Conservation (phyloP, 495 filamentous ascomycete species). For the Cercophora scortea region DNA sequence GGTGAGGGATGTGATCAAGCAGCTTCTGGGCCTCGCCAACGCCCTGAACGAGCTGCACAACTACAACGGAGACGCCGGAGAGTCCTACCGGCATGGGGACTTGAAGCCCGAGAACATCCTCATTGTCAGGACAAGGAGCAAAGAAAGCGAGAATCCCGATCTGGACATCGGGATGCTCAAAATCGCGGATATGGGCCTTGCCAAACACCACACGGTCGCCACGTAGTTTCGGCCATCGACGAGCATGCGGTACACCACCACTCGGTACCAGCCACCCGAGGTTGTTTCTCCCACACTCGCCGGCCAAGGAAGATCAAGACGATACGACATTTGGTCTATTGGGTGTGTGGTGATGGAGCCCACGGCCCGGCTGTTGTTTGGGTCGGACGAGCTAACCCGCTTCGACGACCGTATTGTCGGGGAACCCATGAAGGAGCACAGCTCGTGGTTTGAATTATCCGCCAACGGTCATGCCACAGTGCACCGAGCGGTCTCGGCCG, state of each 20-base stretch:
- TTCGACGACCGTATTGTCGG: constrained; percentile 9
- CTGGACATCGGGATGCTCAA: constrained; percentile 5
- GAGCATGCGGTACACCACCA: constrained; percentile 1
- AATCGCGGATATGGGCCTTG: constrained; percentile 18
- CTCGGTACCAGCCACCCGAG: constrained; percentile 8
- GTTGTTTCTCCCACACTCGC: background rate
- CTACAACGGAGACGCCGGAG: background rate
- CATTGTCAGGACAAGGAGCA: background rate
- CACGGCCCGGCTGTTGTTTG: constrained; percentile 22
- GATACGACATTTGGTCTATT: constrained; percentile 33
- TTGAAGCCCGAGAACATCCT: constrained; percentile 24
- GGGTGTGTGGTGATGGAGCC: constrained; percentile 29
- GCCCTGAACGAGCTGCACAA: background rate
- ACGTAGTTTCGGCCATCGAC: constrained; percentile 1
- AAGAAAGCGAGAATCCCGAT: background rate
- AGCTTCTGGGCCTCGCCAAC: background rate
- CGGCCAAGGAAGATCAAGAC: no score
- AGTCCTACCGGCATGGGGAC: constrained; percentile 16
- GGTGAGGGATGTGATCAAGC: background rate
- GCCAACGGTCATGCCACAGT: no score
- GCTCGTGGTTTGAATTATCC: no score
- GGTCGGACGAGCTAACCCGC: no score
- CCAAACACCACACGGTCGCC: constrained; percentile 8
- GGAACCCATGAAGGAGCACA: background rate
- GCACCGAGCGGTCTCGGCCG: background rate